phyloP scores from a whole-genome alignment of 768 basidiomycete species.

The Termitomyces sp. region DNA sequence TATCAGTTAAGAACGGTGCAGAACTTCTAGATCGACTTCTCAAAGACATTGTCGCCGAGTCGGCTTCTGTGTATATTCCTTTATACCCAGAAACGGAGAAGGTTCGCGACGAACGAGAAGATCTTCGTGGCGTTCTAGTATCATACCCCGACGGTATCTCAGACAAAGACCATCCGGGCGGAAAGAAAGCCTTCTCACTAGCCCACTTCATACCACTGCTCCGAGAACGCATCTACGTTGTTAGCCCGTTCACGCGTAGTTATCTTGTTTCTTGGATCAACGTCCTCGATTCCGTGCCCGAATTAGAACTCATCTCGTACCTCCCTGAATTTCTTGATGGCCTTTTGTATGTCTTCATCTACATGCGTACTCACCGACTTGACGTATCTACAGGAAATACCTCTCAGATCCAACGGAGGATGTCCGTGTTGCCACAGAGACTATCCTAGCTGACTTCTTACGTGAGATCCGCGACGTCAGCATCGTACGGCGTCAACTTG shows the following conservation, averaged over 20 bases:
- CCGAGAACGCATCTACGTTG: slow-evolving; percentile 88
- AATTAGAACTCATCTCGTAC: slow-evolving; percentile 91
- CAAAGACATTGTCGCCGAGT: slow-evolving; percentile 97
- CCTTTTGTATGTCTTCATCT: slow-evolving; percentile 63
- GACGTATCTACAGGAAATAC: slow-evolving; percentile 63
- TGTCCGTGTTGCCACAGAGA: slow-evolving; percentile 88
- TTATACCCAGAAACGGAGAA: slow-evolving; percentile 80
- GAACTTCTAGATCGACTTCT: slow-evolving; percentile 95
- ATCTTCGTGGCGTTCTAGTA: slow-evolving; percentile 58
- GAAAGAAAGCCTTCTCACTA: slow-evolving; percentile 85
- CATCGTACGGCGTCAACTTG: slow-evolving; percentile 60
- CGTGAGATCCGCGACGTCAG: slow-evolving; percentile 89
- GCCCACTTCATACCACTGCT: slow-evolving; percentile 93
- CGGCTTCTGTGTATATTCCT: slow-evolving; percentile 91
- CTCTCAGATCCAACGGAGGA: slow-evolving; percentile 94
- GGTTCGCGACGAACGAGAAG: slow-evolving; percentile 55
- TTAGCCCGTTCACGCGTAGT: slow-evolving; percentile 93
- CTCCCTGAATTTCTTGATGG: slow-evolving; percentile 95
- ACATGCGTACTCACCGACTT: slow-evolving; percentile 2
- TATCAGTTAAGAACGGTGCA: slow-evolving; percentile 97
- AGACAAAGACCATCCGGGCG: slow-evolving; percentile 35
- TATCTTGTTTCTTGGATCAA: slow-evolving; percentile 98
- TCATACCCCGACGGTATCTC: slow-evolving; percentile 52
- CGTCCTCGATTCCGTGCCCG: slow-evolving; percentile 93
- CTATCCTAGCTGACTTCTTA: slow-evolving; percentile 83